phyloP scores from a whole-genome alignment of 2,329 filamentous ascomycete genomes.

The Aspergillus tubingensis region DNA sequence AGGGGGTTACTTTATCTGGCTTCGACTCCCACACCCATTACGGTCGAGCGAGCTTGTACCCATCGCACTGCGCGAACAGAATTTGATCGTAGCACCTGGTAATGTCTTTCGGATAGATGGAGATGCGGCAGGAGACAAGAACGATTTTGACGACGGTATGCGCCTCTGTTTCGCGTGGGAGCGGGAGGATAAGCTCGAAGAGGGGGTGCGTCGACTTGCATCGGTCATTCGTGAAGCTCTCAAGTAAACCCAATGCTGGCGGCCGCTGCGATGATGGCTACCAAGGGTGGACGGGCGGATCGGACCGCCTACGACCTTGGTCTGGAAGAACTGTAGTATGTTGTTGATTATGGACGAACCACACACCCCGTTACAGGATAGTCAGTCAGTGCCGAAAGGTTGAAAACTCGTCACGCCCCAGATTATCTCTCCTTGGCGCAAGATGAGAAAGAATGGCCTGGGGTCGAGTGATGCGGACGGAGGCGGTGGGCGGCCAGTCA shows the following conservation, averaged over 20 bases:
- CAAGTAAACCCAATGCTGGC: background rate
- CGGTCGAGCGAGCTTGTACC: conserved; percentile 58
- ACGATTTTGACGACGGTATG: conserved; percentile 61
- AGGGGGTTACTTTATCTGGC: conserved; percentile 87
- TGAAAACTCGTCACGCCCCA: too few species aligned
- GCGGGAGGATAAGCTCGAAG: conserved; percentile 63
- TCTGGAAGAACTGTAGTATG: too few species aligned
- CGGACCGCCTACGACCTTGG: background rate
- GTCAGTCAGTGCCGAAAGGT: too few species aligned
- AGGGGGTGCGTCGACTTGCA: conserved; percentile 67
- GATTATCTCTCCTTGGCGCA: too few species aligned
- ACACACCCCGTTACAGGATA: too few species aligned
- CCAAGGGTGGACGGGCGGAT: background rate
- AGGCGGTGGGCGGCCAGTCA: background rate
- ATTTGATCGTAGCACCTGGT: conserved; percentile 68
- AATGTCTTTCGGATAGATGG: conserved; percentile 68
- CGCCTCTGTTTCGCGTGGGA: conserved; percentile 75
- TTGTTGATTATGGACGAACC: too few species aligned
- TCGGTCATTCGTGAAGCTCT: conserved; percentile 19
- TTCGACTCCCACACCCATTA: conserved; percentile 61
- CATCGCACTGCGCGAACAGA: conserved; percentile 62
- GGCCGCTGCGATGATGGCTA: background rate
- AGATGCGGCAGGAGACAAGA: conserved; percentile 52
- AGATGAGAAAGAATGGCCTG: background rate
- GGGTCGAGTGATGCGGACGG: background rate